A percentile compares a stretch with the other conserved stretches of the same genome.
Evolutionary conservation across 495 filamentous ascomycete genomes (phyloP).

Genomic region (Staphylotrichum tortipilum): DNA sequence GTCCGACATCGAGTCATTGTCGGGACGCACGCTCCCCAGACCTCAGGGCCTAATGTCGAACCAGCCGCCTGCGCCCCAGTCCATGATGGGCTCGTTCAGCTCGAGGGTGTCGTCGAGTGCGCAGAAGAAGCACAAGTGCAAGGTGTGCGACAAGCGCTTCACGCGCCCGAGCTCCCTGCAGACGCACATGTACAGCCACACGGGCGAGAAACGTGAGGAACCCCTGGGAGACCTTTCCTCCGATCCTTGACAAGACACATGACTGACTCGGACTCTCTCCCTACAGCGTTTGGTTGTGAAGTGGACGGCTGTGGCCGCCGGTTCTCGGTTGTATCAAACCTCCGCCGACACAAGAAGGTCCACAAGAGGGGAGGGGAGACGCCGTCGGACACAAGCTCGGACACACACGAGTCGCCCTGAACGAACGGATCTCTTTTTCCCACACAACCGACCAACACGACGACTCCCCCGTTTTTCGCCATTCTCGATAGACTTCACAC

Average conservation of each 20-base stretch:
- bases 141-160: conserved; percentile 98
- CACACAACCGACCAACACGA: too few relatives aligned
- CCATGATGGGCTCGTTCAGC: conserved; percentile 98
- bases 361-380: conserved; percentile 66
- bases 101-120: conserved; percentile 93
- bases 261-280: conserved; percentile 21
- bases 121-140: conserved; percentile 99
- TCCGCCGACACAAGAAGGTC: conserved; percentile 91
- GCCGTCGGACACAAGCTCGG: conserved; percentile 43
- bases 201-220: conserved; percentile 96
- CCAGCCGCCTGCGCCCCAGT: conserved; percentile 76
- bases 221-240: too few relatives aligned
- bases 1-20: conserved; percentile 69
- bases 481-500: conserved; percentile 19
- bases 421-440: neutral
- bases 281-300: conserved; percentile 80
- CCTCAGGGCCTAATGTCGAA: conserved; percentile 61
- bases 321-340: conserved; percentile 96
- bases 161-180: conserved; percentile 93
- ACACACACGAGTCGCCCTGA: conserved; percentile 41
- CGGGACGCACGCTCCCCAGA: conserved; percentile 73
- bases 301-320: conserved; percentile 92
- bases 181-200: conserved; percentile 99
- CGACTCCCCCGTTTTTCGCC: conserved; percentile 7
- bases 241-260: neutral